Evolutionary conservation across 139 green algal genomes (phyloP).

Genomic region (Coccomyxa sp.): DNA sequence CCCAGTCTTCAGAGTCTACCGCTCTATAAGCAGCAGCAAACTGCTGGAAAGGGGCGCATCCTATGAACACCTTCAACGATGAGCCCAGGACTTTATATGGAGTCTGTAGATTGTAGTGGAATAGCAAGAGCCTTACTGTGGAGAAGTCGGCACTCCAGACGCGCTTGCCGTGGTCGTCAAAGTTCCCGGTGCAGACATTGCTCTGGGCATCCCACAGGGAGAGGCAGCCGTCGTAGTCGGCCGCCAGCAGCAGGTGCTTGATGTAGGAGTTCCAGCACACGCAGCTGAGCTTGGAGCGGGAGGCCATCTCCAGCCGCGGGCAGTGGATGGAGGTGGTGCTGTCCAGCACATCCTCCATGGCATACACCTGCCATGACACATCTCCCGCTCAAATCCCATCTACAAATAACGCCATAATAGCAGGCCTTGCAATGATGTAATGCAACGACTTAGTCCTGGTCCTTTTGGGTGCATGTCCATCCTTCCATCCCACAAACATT

Average conservation of each 20-base stretch:
- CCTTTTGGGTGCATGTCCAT: too few species aligned
- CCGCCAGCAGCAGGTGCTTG: conserved; percentile 53
- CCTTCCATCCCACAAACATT: too few species aligned
- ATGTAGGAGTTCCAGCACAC: conserved; percentile 80
- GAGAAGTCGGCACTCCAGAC: conserved; percentile 74
- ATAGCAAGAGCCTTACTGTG: conserved; percentile 2
- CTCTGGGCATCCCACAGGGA: conserved; percentile 61
- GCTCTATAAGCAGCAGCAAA: background rate
- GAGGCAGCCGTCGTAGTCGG: conserved; percentile 63
- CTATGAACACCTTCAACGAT: too few species aligned
- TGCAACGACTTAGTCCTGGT: too few species aligned
- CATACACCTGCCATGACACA: conserved; percentile 43
- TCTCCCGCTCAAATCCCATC: too few species aligned
- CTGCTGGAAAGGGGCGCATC: background rate
- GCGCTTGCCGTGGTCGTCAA: conserved; percentile 65
- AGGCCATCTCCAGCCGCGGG: conserved; percentile 52
- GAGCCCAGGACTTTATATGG: too few species aligned
- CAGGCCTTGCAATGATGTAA: too few species aligned
- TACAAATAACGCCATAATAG: too few species aligned
- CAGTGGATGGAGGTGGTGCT: conserved; percentile 42
- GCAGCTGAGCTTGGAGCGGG: conserved; percentile 59
- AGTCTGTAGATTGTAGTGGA: too few species aligned
- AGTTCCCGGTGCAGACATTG: conserved; percentile 24
- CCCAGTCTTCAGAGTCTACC: too few species aligned
- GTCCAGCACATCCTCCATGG: conserved; percentile 42